Base-by-base conservation (phyloP, 768 basidiomycete species). In the Scleroderma citrinum region DNA sequence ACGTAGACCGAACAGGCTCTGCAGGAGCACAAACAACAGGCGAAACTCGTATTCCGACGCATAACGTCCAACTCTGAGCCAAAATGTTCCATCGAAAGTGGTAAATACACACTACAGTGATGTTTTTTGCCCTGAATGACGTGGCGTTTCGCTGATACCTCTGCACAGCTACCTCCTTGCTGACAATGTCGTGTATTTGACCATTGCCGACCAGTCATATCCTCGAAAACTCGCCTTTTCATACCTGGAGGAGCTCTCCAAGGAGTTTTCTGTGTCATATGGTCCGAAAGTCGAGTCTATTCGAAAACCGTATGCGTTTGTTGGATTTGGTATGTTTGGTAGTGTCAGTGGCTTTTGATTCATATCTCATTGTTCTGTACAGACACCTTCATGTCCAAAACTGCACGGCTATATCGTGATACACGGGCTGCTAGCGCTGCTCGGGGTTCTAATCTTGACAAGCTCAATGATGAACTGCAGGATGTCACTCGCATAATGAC, bases 331-430 rank as follows among this genome's bases (percentile, higher is more conserved):
- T 94, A 59, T 56, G 89, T 52, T 37, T 31, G 31, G 19, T n/a
- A n/a, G n/a, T 29, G 21, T n/a, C n/a, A 44, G 54, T 35, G 29
- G 23, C 13, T 41, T 13, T 31, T 44, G 34, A 42, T 21, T 19
- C 34, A 43, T 29, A 45, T 43, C 24, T 57, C 44, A 50, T 24
- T 14, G 44, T 45, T 14, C 14, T 30, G 44, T n/a, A 29, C 34
- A 97, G 96, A 99, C 63, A 98, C 95, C 0, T 99, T 99, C 70
- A 99, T 99, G 85, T 89, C 89, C 37, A 97, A 96, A 69, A 98
- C 96, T 2, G 89, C 94, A 4, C 82, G 95, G 43, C 75, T 98
- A 38, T 99, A 99, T 68, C 83, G 83, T 56, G 96, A 99, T 67
- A 92, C 94, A 40, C 80, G 94, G 56, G 90, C 91, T 42, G 87